phyloP scores from a whole-genome alignment of 345 rosid species.

The Moricandia moricandioides region DNA sequence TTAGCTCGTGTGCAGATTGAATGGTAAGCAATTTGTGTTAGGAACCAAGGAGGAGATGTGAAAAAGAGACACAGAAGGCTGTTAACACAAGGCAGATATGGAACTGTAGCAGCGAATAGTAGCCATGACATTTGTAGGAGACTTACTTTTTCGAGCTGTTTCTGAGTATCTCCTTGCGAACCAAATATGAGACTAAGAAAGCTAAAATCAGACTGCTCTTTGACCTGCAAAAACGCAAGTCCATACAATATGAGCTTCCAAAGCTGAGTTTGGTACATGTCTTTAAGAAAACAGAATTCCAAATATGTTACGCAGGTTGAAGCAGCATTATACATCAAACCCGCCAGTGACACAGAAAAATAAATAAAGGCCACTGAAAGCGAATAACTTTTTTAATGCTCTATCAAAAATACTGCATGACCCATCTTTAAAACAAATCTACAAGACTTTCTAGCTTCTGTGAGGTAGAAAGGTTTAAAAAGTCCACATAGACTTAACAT shows the following conservation, averaged over 20 bases:
- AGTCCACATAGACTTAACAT: not conserved
- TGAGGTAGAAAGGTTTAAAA: not conserved
- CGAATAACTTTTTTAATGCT: not conserved
- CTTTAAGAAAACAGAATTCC: not conserved
- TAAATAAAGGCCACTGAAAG: not conserved
- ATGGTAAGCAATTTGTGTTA: not conserved
- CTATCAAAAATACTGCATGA: not conserved
- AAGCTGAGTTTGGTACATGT: not conserved
- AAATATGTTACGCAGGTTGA: not conserved
- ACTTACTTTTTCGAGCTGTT: conserved; percentile 74
- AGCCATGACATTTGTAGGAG: conserved; percentile 2
- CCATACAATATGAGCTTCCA: conserved; percentile 2
- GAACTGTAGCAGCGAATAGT: conserved; percentile 8
- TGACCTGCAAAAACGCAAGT: conserved; percentile 51
- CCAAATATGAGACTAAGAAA: conserved; percentile 75
- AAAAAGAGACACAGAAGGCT: conserved; percentile 10
- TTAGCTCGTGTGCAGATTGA: conserved; percentile 10
- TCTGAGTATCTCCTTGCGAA: conserved; percentile 75
- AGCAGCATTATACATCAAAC: not conserved
- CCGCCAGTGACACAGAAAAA: not conserved
- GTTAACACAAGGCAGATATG: not conserved
- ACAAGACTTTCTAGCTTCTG: conserved; percentile 4
- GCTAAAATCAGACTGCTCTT: conserved; percentile 67
- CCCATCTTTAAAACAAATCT: not conserved
- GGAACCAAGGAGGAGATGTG: not conserved